A percentile compares a stretch with the other conserved stretches of the same genome.
Conservation (phyloP, 1,284 basidiomycete genomes). For the Fistulina hepatica region DNA sequence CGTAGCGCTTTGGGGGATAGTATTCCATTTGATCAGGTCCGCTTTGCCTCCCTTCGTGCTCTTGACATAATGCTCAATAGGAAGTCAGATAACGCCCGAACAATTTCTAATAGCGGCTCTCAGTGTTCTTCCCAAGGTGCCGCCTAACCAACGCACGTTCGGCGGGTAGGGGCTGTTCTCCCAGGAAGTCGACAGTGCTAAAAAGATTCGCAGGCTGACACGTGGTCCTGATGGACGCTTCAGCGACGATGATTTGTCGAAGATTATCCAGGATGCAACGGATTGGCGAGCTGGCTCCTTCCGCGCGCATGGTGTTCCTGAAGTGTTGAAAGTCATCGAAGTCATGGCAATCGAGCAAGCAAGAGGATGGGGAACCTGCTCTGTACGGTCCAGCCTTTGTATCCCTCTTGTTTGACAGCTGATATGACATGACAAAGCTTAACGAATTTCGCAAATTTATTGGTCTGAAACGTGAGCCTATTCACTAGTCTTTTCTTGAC, state of each 20-base stretch:
- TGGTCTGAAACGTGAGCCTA: conserved; percentile 32
- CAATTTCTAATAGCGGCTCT: too few relatives aligned
- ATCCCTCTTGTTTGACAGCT: background rate
- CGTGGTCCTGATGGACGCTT: conserved; percentile 49
- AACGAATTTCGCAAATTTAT: conserved; percentile 59
- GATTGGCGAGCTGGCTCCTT: conserved; percentile 59
- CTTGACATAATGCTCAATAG: too few relatives aligned
- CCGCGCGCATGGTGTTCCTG: conserved; percentile 65
- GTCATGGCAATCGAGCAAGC: conserved; percentile 63
- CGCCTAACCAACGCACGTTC: conserved; percentile 55
- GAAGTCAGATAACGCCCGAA: too few relatives aligned
- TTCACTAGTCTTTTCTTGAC: background rate
- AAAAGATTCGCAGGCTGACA: conserved; percentile 30
- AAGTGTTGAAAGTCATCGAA: conserved; percentile 59
- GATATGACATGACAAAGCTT: conserved; percentile 22
- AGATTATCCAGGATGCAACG: conserved; percentile 56
- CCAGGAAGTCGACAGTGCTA: conserved; percentile 5
- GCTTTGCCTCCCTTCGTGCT: conserved; percentile 2
- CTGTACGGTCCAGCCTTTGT: conserved; percentile 30
- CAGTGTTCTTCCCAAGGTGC: too few relatives aligned
- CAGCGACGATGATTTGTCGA: conserved; percentile 58
- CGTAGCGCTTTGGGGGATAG: conserved; percentile 30
- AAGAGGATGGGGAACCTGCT: conserved; percentile 64
- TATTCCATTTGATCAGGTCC: conserved; percentile 28
- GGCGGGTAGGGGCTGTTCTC: conserved; percentile 28